phyloP scores from a whole-genome alignment of 768 basidiomycete genomes.

The Phanerochaete sordida region DNA sequence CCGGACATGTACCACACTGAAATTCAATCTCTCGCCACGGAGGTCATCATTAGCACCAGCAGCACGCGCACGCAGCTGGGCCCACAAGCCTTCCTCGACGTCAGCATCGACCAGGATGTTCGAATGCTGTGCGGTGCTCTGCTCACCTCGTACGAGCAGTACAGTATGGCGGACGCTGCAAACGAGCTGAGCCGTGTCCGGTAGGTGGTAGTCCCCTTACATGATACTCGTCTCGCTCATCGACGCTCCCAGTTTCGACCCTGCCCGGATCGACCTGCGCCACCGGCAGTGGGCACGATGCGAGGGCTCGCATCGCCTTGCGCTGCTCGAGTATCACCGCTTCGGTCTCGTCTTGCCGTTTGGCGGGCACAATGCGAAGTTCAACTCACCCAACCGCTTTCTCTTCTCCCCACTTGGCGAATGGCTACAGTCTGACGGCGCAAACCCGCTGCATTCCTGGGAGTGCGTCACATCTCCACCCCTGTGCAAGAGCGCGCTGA shows the following conservation, averaged over 20 bases:
- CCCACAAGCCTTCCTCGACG: neutral
- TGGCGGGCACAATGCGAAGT: conserved; percentile 38
- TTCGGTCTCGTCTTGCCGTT: conserved; percentile 43
- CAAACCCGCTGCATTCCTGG: conserved; percentile 50
- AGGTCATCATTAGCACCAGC: neutral
- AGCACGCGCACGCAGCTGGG: neutral
- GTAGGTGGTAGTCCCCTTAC: neutral
- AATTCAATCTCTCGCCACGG: neutral
- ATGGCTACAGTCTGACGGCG: conserved; percentile 39
- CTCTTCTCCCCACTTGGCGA: conserved; percentile 42
- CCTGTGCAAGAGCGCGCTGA: too few species aligned
- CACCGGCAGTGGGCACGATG: conserved; percentile 32
- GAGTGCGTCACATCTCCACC: conserved; percentile 32
- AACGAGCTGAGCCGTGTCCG: neutral
- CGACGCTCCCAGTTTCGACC: conserved; percentile 21
- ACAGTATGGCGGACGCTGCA: neutral
- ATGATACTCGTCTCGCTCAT: neutral
- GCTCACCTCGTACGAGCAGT: neutral
- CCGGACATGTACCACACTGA: conserved; percentile 15
- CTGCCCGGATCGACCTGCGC: conserved; percentile 36
- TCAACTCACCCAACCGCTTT: conserved; percentile 40
- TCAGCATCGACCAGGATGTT: neutral
- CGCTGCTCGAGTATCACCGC: conserved; percentile 35
- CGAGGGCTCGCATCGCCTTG: conserved; percentile 42
- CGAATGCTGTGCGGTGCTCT: neutral